Evolutionary conservation across 345 rosid species (phyloP).

Genomic region (Acer negundo): DNA sequence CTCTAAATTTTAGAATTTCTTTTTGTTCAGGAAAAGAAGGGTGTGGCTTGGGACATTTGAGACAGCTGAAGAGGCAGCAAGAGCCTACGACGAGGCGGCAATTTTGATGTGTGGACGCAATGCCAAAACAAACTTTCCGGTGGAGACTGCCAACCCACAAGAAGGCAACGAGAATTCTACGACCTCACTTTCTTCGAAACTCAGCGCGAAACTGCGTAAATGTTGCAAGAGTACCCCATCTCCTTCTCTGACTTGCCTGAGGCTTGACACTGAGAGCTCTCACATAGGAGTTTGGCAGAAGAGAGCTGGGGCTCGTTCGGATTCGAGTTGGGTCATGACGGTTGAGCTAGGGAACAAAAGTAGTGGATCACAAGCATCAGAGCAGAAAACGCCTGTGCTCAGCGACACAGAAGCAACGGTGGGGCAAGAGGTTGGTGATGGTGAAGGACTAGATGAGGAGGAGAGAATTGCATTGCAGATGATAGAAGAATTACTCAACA

Average conservation of each 20-base stretch:
- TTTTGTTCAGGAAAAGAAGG: slow-evolving; percentile 57
- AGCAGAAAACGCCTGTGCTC: neutral
- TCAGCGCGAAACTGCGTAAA: slow-evolving; percentile 63
- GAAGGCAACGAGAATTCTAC: slow-evolving; percentile 25
- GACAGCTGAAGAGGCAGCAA: slow-evolving; percentile 76
- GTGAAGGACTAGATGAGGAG: slow-evolving; percentile 51
- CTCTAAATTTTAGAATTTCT: neutral
- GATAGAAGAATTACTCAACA: slow-evolving; percentile 46
- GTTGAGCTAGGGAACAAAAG: slow-evolving; percentile 53
- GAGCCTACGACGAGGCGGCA: slow-evolving; percentile 77
- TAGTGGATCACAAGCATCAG: slow-evolving; percentile 20
- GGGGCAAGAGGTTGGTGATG: slow-evolving; percentile 18
- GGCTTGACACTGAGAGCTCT: slow-evolving; percentile 73
- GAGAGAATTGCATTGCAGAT: slow-evolving; percentile 49
- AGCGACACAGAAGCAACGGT: neutral
- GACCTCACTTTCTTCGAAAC: slow-evolving; percentile 44
- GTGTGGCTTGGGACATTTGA: slow-evolving; percentile 86
- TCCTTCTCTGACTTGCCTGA: slow-evolving; percentile 72
- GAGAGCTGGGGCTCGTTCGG: slow-evolving; percentile 61
- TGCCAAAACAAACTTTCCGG: slow-evolving; percentile 76
- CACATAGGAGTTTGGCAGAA: slow-evolving; percentile 88
- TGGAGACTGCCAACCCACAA: slow-evolving; percentile 15
- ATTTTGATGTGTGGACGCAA: slow-evolving; percentile 70
- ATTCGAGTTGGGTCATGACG: slow-evolving; percentile 78
- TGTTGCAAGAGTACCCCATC: slow-evolving; percentile 57